phyloP scores from a whole-genome alignment of 768 basidiomycete genomes.

The Boletus bicolor region DNA sequence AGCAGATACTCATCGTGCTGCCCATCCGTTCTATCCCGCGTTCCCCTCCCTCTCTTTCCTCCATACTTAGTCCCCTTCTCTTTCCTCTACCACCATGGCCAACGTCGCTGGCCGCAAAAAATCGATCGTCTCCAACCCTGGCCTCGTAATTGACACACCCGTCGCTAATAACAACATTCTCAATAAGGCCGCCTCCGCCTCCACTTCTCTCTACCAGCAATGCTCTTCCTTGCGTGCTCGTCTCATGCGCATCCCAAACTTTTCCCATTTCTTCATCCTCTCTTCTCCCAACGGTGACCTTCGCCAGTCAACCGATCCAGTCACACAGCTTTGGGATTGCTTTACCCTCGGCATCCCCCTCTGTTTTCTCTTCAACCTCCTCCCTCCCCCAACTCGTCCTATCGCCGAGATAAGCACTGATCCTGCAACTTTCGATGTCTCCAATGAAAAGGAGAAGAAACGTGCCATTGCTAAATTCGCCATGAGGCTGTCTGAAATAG shows the following conservation, averaged over 20 bases:
- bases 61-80: neutral
- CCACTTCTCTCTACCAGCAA: conserved; percentile 89
- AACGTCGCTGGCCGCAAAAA: conserved; percentile 72
- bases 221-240: conserved; percentile 74
- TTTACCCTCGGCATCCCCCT: conserved; percentile 91
- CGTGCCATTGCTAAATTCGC: conserved; percentile 88
- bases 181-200: conserved; percentile 86
- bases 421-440: conserved; percentile 57
- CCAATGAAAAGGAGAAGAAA: conserved; percentile 84
- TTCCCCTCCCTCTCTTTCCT: neutral
- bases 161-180: conserved; percentile 81
- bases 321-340: conserved; percentile 91
- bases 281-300: conserved; percentile 53
- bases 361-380: conserved; percentile 94
- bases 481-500: conserved; percentile 75
- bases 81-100: conserved; percentile 41
- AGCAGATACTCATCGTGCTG: conserved; percentile 4
- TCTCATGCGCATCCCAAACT: conserved; percentile 75
- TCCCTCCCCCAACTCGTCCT: conserved; percentile 47
- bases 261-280: conserved; percentile 65
- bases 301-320: conserved; percentile 84
- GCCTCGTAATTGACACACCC: conserved; percentile 69
- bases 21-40: neutral
- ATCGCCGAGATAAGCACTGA: conserved; percentile 62
- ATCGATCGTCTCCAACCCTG: conserved; percentile 64